These are phyloP conservation scores for Skeletonema grethae DNA, from an alignment of 108 stramenopile species.

Conservation along the genomic window DNA sequence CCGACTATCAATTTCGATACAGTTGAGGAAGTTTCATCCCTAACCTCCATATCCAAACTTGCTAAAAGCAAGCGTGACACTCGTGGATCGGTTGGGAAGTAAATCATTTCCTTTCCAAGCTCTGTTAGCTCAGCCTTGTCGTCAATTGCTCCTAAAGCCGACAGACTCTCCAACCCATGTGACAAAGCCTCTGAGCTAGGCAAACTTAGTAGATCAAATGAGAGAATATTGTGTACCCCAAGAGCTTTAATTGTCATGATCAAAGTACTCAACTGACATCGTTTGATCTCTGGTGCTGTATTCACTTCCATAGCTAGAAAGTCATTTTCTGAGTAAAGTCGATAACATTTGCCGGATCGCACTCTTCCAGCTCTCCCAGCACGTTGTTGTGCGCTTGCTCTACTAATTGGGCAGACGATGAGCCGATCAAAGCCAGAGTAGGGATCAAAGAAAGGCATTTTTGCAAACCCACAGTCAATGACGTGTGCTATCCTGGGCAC, in stretches of 20 bases:
- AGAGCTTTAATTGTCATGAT: slow-evolving; percentile 95
- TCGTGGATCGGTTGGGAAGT: slow-evolving; percentile 84
- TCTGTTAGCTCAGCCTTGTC: slow-evolving; percentile 67
- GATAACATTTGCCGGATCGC: slow-evolving; percentile 92
- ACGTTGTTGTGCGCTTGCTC: slow-evolving; percentile 90
- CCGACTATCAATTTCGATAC: slow-evolving; percentile 51
- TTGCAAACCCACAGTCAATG: slow-evolving; percentile 95
- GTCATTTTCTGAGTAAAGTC: slow-evolving; percentile 87
- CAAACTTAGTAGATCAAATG: slow-evolving; percentile 92
- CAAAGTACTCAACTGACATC: slow-evolving; percentile 83
- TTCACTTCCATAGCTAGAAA: slow-evolving; percentile 59
- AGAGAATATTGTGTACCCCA: slow-evolving; percentile 92
- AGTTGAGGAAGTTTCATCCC: slow-evolving; percentile 38
- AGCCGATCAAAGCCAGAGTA: slow-evolving; percentile 76
- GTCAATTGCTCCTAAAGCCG: slow-evolving; percentile 86
- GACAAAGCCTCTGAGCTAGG: slow-evolving; percentile 81
- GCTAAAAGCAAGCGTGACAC: slow-evolving; percentile 83
- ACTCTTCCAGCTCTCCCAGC: slow-evolving; percentile 93
- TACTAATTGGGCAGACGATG: slow-evolving; percentile 78
- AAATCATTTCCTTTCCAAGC: slow-evolving; percentile 79
- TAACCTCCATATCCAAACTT: slow-evolving; percentile 53
- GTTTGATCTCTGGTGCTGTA: slow-evolving; percentile 78
- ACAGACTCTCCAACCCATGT: slow-evolving; percentile 81
- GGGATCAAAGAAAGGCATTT: slow-evolving; percentile 92
- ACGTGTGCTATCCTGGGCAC: slow-evolving; percentile 90